Conservation (phyloP, 352 stramenopile genomes). For the Pythium apleroticum region DNA sequence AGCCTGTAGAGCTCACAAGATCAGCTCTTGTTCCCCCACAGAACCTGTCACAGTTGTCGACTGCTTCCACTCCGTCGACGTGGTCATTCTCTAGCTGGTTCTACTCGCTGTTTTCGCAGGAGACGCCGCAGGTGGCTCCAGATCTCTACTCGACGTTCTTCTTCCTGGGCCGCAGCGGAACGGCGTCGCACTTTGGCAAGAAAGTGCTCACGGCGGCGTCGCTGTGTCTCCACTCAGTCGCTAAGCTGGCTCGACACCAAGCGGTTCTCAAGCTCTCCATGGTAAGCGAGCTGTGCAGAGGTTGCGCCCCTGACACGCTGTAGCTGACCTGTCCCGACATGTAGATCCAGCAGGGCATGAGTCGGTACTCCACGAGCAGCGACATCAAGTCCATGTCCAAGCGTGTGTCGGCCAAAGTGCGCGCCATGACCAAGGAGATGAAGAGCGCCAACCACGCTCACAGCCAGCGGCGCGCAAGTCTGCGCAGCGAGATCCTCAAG, state of each 20-base stretch:
- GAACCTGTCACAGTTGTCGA: neutral
- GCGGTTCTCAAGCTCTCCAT: slow-evolving; percentile 36
- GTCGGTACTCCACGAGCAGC: slow-evolving; percentile 39
- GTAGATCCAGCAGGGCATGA: slow-evolving; percentile 36
- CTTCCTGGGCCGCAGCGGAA: slow-evolving; percentile 48
- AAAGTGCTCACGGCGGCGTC: slow-evolving; percentile 37
- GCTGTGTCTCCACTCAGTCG: slow-evolving; percentile 47
- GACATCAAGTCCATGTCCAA: slow-evolving; percentile 40
- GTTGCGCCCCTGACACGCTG: too few species aligned
- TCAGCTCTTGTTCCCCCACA: neutral
- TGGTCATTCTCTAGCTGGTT: slow-evolving; percentile 1
- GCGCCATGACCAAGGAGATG: slow-evolving; percentile 34
- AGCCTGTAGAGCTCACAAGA: neutral
- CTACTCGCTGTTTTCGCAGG: slow-evolving; percentile 27
- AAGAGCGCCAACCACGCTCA: slow-evolving; percentile 7
- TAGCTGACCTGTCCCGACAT: neutral
- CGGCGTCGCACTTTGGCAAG: slow-evolving; percentile 41
- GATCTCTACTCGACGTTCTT: slow-evolving; percentile 49
- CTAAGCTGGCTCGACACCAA: slow-evolving; percentile 34
- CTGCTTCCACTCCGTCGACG: neutral
- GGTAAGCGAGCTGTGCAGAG: too few species aligned
- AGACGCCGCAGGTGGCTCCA: slow-evolving; percentile 19
- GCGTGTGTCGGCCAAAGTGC: slow-evolving; percentile 44
- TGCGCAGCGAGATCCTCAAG: slow-evolving; percentile 5
- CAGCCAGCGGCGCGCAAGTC: slow-evolving; percentile 7